Evolutionary conservation across 306 rosid species (phyloP).

Genomic region (Acacia crassicarpa): DNA sequence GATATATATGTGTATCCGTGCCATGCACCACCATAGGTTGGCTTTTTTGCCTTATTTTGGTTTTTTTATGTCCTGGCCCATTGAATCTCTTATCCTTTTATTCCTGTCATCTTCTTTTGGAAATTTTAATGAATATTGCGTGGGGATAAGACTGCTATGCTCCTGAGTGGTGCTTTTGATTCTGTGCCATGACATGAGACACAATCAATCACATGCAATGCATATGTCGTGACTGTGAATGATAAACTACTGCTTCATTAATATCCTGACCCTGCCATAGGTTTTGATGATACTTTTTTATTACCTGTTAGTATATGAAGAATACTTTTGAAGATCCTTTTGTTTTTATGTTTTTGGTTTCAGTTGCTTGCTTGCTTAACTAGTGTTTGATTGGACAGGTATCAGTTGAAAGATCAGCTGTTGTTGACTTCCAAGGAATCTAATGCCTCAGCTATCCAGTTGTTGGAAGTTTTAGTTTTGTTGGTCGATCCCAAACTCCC

Average conservation of each 20-base stretch:
- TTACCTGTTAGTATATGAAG: background rate
- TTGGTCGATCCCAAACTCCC: slow-evolving; percentile 76
- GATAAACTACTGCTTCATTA: background rate
- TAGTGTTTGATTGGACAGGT: slow-evolving; percentile 50
- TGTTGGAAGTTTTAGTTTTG: slow-evolving; percentile 69
- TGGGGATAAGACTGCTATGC: slow-evolving; percentile 1
- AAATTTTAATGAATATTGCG: background rate
- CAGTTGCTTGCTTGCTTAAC: slow-evolving; percentile 36
- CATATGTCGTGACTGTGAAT: background rate
- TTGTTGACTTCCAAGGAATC: slow-evolving; percentile 55
- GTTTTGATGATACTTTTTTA: slow-evolving; percentile 4
- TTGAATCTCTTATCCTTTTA: slow-evolving; percentile 4
- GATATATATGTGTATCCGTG: slow-evolving; percentile 67
- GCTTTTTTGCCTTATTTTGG: slow-evolving; percentile 27
- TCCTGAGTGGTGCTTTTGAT: slow-evolving; percentile 1
- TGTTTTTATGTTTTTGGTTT: slow-evolving; percentile 3
- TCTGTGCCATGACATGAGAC: background rate
- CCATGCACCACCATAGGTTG: slow-evolving; percentile 84
- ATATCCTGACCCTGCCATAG: background rate
- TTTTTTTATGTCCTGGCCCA: slow-evolving; percentile 8
- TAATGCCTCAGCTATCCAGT: slow-evolving; percentile 47
- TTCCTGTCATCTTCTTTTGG: slow-evolving; percentile 3
- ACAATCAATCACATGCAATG: background rate
- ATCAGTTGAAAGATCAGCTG: slow-evolving; percentile 67
- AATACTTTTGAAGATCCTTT: background rate